Base-by-base conservation (phyloP, 805 yeast genomes). In the Candida suzukii region DNA sequence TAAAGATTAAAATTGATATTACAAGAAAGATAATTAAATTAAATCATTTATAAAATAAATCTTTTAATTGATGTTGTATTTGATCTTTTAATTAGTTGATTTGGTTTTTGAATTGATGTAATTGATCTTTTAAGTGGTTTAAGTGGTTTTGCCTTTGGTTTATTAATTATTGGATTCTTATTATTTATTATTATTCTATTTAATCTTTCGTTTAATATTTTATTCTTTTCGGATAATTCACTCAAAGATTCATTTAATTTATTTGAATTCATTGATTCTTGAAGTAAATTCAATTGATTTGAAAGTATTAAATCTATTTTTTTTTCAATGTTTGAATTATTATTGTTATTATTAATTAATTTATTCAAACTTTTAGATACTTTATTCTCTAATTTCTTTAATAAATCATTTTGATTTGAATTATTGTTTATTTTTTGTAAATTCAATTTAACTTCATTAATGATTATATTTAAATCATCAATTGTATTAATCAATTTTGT, bases 1-100 rank as follows among this genome's bases (percentile, higher is more conserved):
- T 47, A 19, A 38, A 44, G 10, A 31, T 54, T 26, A 40, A 42
- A 12, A 52, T 52, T 21, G 53, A 49, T n/a, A 24, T 52, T 3
- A 42, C 45, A 17, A 48, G 58, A 34, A 30, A 40, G 14, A 36
- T 50, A 11, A 24, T 45, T 14, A 39, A 28, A 13, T 35, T 20
- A 10, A 3, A 13, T 21, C 36, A n/a, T 21, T 20, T 21, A 20
- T 33, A 33, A 33, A 4, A 21, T 21, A 17, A 5, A 27, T n/a
- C 30, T 5, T 27, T 27, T 27, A 27, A 11, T 10, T 10, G 30
- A 27, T 27, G 30, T 10, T 16, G 20, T 30, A 30, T 7, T 19
- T 30, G 33, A 10, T 17, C 35, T 31, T n/a, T 18, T 17, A 3
- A 19, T 19, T 11, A 14, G 7, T 7, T 12, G 7, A 12, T 17